Conservation (phyloP, 495 filamentous ascomycete species). For the Talaromyces wortmannii region DNA sequence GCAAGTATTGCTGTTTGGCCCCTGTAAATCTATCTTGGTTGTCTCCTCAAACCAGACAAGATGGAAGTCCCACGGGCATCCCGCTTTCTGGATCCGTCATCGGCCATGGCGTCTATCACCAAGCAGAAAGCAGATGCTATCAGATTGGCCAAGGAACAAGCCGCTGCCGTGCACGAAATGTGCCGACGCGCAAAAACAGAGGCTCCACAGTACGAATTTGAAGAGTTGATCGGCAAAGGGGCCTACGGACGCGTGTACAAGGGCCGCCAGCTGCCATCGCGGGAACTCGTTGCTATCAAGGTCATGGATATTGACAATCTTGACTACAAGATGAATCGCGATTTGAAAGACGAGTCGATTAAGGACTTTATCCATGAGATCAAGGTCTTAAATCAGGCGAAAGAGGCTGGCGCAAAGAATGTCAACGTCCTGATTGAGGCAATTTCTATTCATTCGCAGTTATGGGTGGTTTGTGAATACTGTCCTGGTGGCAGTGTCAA, state of each 20-base stretch:
- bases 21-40: no score
- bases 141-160: conserved; percentile 43
- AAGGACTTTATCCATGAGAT: conserved; percentile 86
- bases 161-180: conserved; percentile 39
- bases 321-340: conserved; percentile 60
- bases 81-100: conserved; percentile 34
- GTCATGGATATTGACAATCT: conserved; percentile 90
- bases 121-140: conserved; percentile 42
- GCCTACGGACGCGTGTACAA: conserved; percentile 93
- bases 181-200: conserved; percentile 39
- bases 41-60: not conserved
- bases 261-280: conserved; percentile 50
- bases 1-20: no score
- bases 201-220: conserved; percentile 63
- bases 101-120: conserved; percentile 40
- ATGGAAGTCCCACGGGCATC: conserved; percentile 27
- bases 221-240: conserved; percentile 93
- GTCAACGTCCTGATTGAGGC: conserved; percentile 88
- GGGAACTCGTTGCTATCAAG: conserved; percentile 79
- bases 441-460: conserved; percentile 73
- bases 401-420: conserved; percentile 77
- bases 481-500: conserved; percentile 93
- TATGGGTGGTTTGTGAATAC: conserved; percentile 96
- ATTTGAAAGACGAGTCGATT: conserved; percentile 73
- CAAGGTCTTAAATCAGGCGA: conserved; percentile 74